Conservation (phyloP, 2,329 filamentous ascomycete genomes). For the Pyrenochaeta sp. region DNA sequence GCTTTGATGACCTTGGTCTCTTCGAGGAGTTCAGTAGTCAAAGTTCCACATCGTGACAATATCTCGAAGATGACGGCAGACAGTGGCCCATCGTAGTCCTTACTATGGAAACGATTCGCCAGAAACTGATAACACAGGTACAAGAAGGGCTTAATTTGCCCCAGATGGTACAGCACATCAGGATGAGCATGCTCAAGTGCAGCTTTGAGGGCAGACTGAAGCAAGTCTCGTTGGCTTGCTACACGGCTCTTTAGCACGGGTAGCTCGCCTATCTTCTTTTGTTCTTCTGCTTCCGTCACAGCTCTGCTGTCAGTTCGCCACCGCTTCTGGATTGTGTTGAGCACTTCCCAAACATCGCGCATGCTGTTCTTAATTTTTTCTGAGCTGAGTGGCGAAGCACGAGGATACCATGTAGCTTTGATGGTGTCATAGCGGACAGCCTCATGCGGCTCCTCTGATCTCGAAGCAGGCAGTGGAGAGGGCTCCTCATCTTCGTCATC, state of each 20-base stretch:
- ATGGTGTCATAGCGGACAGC: conserved; percentile 67
- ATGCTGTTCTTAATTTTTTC: conserved; percentile 65
- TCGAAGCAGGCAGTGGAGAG: conserved; percentile 62
- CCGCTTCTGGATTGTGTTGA: conserved; percentile 67
- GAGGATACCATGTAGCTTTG: conserved; percentile 68
- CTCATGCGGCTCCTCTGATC: conserved; percentile 62
- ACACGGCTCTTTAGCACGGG: conserved; percentile 65
- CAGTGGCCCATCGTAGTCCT: conserved; percentile 55
- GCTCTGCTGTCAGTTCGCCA: conserved; percentile 68
- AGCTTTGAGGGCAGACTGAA: conserved; percentile 61
- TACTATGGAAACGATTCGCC: conserved; percentile 56
- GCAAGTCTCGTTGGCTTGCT: conserved; percentile 64
- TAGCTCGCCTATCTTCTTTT: conserved; percentile 63
- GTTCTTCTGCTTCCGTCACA: conserved; percentile 66
- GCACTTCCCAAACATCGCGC: conserved; percentile 66
- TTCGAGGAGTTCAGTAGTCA: conserved; percentile 66
- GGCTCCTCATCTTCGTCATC: conserved; percentile 64
- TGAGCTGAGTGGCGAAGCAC: conserved; percentile 58
- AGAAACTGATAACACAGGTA: conserved; percentile 60
- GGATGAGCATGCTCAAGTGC: conserved; percentile 58
- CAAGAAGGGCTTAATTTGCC: conserved; percentile 52
- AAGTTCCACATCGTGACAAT: conserved; percentile 69
- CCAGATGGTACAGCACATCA: conserved; percentile 53
- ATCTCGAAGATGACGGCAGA: conserved; percentile 58
- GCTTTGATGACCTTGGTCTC: conserved; percentile 73